These are phyloP conservation scores for Castanea sativa DNA, from an alignment of 306 rosid species.

Conservation along the genomic window DNA sequence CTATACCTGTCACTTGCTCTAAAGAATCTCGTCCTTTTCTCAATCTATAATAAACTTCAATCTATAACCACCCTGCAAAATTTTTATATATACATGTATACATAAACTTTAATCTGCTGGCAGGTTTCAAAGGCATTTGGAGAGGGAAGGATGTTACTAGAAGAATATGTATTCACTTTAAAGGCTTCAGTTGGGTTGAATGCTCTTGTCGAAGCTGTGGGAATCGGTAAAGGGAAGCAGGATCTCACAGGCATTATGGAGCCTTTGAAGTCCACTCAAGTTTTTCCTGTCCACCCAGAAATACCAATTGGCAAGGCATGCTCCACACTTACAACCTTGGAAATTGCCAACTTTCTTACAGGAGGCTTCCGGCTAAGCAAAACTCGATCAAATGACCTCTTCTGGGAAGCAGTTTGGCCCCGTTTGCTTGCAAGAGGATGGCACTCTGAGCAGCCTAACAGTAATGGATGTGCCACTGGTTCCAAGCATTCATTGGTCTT, in stretches of 20 bases:
- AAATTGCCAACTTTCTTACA: slow-evolving; percentile 72
- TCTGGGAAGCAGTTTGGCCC: slow-evolving; percentile 99
- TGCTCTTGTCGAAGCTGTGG: slow-evolving; percentile 76
- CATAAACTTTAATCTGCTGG: slow-evolving; percentile 28
- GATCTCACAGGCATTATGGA: slow-evolving; percentile 76
- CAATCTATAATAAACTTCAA: not conserved
- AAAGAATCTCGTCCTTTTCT: not conserved
- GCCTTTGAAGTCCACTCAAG: slow-evolving; percentile 50
- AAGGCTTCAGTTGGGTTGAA: slow-evolving; percentile 62
- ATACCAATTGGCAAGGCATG: slow-evolving; percentile 87
- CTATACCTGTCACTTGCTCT: not conserved
- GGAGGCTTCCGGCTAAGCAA: slow-evolving; percentile 89
- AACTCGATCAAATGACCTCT: slow-evolving; percentile 83
- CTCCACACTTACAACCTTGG: slow-evolving; percentile 55
- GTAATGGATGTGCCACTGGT: slow-evolving; percentile 41
- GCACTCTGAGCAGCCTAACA: slow-evolving; percentile 91
- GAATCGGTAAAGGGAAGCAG: slow-evolving; percentile 79
- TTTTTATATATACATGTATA: not conserved
- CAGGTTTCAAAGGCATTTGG: slow-evolving; percentile 65
- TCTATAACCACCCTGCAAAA: not conserved
- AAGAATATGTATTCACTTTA: slow-evolving; percentile 62
- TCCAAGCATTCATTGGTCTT: slow-evolving; percentile 68
- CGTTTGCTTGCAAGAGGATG: slow-evolving; percentile 95
- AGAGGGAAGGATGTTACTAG: slow-evolving; percentile 68
- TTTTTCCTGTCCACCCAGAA: slow-evolving; percentile 58